Conservation (phyloP, 2,329 filamentous ascomycete species). For the Fusarium sterilihyphosum region DNA sequence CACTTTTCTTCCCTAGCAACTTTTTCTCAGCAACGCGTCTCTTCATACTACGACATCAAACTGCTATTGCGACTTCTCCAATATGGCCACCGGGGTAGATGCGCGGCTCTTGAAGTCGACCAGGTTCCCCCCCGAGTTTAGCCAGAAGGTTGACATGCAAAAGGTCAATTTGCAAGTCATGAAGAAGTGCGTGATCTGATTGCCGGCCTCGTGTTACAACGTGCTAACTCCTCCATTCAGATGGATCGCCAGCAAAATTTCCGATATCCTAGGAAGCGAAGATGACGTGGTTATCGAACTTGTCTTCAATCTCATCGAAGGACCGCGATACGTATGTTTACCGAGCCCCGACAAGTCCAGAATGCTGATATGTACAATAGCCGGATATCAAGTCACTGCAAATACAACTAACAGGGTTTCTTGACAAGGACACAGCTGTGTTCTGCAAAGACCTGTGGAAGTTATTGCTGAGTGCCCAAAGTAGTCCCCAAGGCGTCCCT, state of each 20-base stretch:
- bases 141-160: conserved; percentile 93
- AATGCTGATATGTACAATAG: conserved; percentile 58
- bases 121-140: conserved; percentile 94
- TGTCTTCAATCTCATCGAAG: conserved; percentile 76
- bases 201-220: neutral
- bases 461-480: conserved; percentile 88
- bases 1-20: conserved; percentile 42
- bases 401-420: conserved; percentile 92
- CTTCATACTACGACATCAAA: conserved; percentile 8
- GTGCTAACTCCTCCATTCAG: conserved; percentile 57
- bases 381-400: conserved; percentile 96
- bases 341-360: conserved; percentile 7
- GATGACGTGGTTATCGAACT: conserved; percentile 97
- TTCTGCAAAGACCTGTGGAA: conserved; percentile 98
- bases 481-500: conserved; percentile 88
- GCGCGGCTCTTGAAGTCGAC: conserved; percentile 89
- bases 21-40: conserved; percentile 38
- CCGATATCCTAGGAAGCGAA: conserved; percentile 87
- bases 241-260: conserved; percentile 93
- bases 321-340: conserved; percentile 75
- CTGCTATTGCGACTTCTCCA: conserved; percentile 41
- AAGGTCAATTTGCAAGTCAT: conserved; percentile 98
- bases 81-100: conserved; percentile 86
- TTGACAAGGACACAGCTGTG: conserved; percentile 86
- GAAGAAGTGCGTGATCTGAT: conserved; percentile 77